A percentile compares a stretch with the other conserved stretches of the same genome.
Conservation (phyloP, 495 filamentous ascomycete genomes). For the Annulohypoxylon nitens region DNA sequence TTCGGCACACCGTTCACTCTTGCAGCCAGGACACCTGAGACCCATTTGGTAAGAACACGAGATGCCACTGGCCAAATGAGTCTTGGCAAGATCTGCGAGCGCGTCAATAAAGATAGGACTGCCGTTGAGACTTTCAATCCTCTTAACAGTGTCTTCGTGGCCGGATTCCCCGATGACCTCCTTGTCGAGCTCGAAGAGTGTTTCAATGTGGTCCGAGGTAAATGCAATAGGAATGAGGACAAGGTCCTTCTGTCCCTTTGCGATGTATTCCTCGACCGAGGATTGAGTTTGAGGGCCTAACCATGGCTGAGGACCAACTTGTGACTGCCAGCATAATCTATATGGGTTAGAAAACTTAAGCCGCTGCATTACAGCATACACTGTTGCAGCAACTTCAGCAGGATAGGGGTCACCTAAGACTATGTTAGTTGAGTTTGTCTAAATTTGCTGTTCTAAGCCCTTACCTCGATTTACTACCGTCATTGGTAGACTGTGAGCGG, state of each 20-base stretch:
- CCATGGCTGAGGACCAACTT: slow-evolving; percentile 96
- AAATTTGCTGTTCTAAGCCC: slow-evolving; percentile 17
- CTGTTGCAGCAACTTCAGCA: slow-evolving; percentile 96
- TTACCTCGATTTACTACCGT: slow-evolving; percentile 90
- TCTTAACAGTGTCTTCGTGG: slow-evolving; percentile 81
- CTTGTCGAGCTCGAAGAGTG: slow-evolving; percentile 92
- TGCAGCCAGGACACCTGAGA: slow-evolving; percentile 93
- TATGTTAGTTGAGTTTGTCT: slow-evolving; percentile 41
- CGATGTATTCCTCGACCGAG: slow-evolving; percentile 89
- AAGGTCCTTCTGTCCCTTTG: slow-evolving; percentile 90
- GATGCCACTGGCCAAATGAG: slow-evolving; percentile 78
- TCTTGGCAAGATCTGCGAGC: slow-evolving; percentile 85
- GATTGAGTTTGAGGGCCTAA: slow-evolving; percentile 92
- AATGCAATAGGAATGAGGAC: slow-evolving; percentile 97
- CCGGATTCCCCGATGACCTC: slow-evolving; percentile 95
- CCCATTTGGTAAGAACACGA: slow-evolving; percentile 84
- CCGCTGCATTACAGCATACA: slow-evolving; percentile 93
- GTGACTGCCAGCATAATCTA: slow-evolving; percentile 96
- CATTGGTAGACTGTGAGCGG: slow-evolving; percentile 97
- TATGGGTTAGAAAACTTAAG: slow-evolving; percentile 90
- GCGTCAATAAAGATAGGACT: slow-evolving; percentile 92
- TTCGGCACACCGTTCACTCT: slow-evolving; percentile 87
- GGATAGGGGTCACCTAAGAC: slow-evolving; percentile 89
- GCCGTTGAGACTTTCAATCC: slow-evolving; percentile 93
- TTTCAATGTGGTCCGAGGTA: slow-evolving; percentile 98